A percentile compares a stretch with the other conserved stretches of the same genome.
Evolutionary conservation across 106 monocot genomes (phyloP).

Genomic region (Dendrobium catenatum): DNA sequence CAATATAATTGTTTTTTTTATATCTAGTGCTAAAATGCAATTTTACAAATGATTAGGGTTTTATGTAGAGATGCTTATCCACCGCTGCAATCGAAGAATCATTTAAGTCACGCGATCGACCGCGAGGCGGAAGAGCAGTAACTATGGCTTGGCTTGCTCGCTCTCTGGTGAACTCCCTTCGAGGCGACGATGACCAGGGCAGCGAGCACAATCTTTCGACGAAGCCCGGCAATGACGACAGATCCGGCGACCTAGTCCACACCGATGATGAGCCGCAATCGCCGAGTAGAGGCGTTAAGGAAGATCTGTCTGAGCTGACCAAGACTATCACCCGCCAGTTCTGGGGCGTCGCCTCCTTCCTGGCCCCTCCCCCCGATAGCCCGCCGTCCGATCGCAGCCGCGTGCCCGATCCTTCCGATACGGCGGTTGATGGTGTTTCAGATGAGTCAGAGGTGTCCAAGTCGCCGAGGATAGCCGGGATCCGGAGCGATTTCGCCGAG

Average conservation of each 20-base stretch:
- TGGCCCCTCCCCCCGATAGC: conserved; percentile 53
- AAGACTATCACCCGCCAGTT: conserved; percentile 68
- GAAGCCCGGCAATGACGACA: background rate
- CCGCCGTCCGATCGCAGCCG: background rate
- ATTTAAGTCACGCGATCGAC: background rate
- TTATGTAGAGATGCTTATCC: background rate
- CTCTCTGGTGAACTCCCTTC: conserved; percentile 41
- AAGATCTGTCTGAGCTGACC: conserved; percentile 82
- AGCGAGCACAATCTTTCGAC: conserved; percentile 1
- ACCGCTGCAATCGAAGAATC: background rate
- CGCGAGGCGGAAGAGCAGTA: background rate
- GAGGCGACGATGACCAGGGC: conserved; percentile 17
- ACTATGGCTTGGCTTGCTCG: conserved; percentile 65
- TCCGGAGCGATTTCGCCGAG: conserved; percentile 80
- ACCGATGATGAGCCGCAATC: conserved; percentile 7
- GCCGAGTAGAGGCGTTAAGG: conserved; percentile 46
- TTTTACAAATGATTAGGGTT: no score
- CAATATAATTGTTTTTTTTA: no score
- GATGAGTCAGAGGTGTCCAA: conserved; percentile 9
- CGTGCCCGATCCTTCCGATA: background rate
- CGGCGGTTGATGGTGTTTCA: background rate
- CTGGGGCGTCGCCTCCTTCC: conserved; percentile 95
- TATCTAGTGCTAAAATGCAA: no score
- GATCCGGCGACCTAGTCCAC: background rate
- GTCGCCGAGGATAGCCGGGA: conserved; percentile 54